These are phyloP conservation scores for Candida maesae DNA, from an alignment of 805 yeast species.

Conservation along the genomic window DNA sequence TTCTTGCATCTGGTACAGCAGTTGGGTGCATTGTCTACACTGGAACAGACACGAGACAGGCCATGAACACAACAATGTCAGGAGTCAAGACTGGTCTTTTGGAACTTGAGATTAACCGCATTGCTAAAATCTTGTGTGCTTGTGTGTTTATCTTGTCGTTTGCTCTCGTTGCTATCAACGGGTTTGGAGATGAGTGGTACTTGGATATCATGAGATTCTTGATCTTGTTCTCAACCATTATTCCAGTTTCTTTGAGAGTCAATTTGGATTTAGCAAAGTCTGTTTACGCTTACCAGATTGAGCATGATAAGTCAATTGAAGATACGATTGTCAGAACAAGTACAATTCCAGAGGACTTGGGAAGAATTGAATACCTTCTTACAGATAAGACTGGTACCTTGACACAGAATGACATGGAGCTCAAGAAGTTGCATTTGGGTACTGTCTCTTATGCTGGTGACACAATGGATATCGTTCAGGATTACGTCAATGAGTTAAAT, in stretches of 20 bases:
- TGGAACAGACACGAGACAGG: conserved; percentile 91
- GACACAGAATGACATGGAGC: conserved; percentile 97
- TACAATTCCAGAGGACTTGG: conserved; percentile 96
- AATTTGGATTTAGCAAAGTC: conserved; percentile 93
- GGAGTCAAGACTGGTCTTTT: conserved; percentile 87
- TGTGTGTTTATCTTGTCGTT: conserved; percentile 79
- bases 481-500: conserved; percentile 44
- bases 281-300: conserved; percentile 93
- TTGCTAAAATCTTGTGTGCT: conserved; percentile 84
- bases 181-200: conserved; percentile 77
- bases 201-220: conserved; percentile 86
- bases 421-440: conserved; percentile 90
- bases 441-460: conserved; percentile 90
- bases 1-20: conserved; percentile 89
- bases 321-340: conserved; percentile 94
- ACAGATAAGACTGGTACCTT: conserved; percentile 97
- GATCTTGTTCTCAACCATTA: conserved; percentile 89
- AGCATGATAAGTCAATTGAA: conserved; percentile 76
- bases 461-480: conserved; percentile 82
- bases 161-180: conserved; percentile 74
- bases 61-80: conserved; percentile 84
- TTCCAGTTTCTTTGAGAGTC: conserved; percentile 93
- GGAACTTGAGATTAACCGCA: conserved; percentile 83
- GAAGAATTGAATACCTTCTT: conserved; percentile 87
- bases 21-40: conserved; percentile 87